Base-by-base conservation (phyloP, 495 filamentous ascomycete species). In the Penicillium manginii region DNA sequence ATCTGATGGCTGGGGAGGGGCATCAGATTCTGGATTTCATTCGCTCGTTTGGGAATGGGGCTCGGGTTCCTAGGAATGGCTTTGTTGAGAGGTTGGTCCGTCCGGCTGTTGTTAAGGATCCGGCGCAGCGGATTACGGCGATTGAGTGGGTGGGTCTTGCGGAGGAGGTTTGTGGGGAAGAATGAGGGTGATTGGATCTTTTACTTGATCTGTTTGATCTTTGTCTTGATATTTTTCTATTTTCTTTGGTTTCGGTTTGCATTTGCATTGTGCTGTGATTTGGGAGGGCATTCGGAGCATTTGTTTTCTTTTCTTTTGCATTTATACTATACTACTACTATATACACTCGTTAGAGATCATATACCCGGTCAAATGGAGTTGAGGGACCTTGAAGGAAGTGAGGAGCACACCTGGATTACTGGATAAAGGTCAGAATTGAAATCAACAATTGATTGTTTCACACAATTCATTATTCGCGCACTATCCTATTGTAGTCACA, bases 1-100 rank as follows among this genome's bases (percentile, higher is more conserved):
- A 47, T 26, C 11, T 69, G 15, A 81, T 81, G 78, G 78, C 80
- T 2, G 70, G 73, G 17, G 74, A 83, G 49, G 82, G 82, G 0
- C 72, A 76, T 40, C 76, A 64, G 4, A 76, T 81, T 18, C 58
- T 83, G 46, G 74, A 82, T 0, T 82, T 79, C 49, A 74, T 75
- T 10, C 68, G 75, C 17, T 66, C 64, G 15, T 78, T 77, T 8
- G 51, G 68, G 9, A 74, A 73, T 55, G 80, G 75, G 17, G 58
- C 63, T 4, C 69, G 80, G 37, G 64, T 81, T 1, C 77, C 76
- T 43, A 67, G 73, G 35, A 73, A 71, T 42, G 75, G 80, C 8
- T 57, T 73, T 15, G 81, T 84, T 11, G 79, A 82, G 58, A 70
- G 63, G 15, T 60, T 75, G 37, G 39, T 82, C 26, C 63, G 66